Percentiles rank a stretch among this genome's conserved stretches.
These are phyloP conservation scores for Durio zibethinus DNA, from an alignment of 345 rosid genomes.

Conservation along the genomic window DNA sequence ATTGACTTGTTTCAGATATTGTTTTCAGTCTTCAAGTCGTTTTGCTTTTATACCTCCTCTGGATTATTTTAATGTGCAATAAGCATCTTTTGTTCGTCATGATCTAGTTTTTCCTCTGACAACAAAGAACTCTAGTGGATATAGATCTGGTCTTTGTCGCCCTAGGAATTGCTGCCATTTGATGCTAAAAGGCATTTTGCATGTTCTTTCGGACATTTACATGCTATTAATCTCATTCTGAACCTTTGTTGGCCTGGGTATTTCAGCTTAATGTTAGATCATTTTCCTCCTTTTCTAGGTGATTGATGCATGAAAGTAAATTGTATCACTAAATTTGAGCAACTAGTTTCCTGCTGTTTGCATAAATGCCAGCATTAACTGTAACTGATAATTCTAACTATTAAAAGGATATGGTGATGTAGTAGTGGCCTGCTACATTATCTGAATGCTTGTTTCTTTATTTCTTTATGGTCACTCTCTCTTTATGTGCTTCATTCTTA, in stretches of 20 bases:
- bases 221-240: background rate
- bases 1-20: background rate
- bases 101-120: background rate
- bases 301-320: background rate
- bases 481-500: background rate
- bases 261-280: background rate
- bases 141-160: background rate
- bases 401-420: background rate
- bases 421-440: background rate
- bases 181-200: background rate
- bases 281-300: background rate
- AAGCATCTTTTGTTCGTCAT: background rate
- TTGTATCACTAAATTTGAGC: background rate
- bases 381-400: background rate
- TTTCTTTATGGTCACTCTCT: background rate
- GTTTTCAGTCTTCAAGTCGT: background rate
- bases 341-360: background rate
- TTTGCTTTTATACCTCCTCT: background rate
- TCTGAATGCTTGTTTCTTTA: background rate
- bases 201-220: background rate
- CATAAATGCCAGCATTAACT: background rate
- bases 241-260: background rate
- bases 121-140: background rate
- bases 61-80: background rate
- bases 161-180: background rate